Base-by-base conservation (phyloP, 768 basidiomycete species). In the Lentinus tigrinus region DNA sequence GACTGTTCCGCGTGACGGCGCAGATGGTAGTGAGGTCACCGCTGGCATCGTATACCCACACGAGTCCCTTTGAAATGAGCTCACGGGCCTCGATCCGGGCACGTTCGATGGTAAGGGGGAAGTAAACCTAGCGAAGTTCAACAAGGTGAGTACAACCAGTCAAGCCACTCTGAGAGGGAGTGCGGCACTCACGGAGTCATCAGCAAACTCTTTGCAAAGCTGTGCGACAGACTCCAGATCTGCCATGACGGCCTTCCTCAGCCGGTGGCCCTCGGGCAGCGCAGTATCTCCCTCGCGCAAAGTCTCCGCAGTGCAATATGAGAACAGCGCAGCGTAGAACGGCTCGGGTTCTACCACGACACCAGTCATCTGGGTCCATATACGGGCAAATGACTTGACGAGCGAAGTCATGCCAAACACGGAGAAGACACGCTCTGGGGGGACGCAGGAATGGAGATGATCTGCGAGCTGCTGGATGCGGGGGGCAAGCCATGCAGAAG, bases 1-100 rank as follows among this genome's bases (percentile, higher is more conserved):
- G 67, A 13, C 79, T 80, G 50, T 74, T 74, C n/a, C 83, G 78
- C n/a, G 83, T 80, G 21, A 79, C 81, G 16, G 83, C 83, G 46
- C 82, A 83, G 40, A 85, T 77, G 19, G 77, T 79, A 4, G 81
- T 74, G 49, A 81, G 67, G 49, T 74, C 70, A 2, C 72, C 71
- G 11, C 67, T 57, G 19, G 73, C 72, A 51, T 81, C 80, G 65
- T 80, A 81, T 24, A 85, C 69, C 81, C 82, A 85, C 27, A 82
- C 65, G 50, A 79, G 78, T n/a, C 77, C 70, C 56, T 78, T 78
- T 8, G 68, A 62, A 56, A 84, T 77, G 47, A 85, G 74, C 54
- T 79, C 76, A 2, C 56, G 55, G 2, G 83, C 81, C 67, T 85
- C 80, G 24, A 72, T 60, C 14, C 70, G 63, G 13, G 81, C 81